phyloP scores from a whole-genome alignment of 345 rosid genomes.

The Syzygium oleosum region DNA sequence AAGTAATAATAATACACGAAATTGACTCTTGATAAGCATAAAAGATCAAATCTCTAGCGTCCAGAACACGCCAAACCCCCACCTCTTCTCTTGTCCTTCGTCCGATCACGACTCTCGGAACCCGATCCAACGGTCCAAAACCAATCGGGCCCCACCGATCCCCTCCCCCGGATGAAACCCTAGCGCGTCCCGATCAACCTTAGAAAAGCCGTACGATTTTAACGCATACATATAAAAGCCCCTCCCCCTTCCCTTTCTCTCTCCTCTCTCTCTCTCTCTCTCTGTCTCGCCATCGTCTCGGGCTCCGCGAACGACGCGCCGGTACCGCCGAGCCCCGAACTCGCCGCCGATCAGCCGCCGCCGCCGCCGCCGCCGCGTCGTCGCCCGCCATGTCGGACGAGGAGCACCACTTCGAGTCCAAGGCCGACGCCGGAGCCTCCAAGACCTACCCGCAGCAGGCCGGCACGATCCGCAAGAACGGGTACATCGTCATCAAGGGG shows the following conservation, averaged over 20 bases:
- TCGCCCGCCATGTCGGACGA: slow-evolving; percentile 11
- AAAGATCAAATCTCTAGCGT: background rate
- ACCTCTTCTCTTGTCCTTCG: no score
- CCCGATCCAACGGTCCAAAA: background rate
- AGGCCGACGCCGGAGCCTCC: slow-evolving; percentile 14
- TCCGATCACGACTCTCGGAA: background rate
- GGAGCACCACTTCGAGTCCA: slow-evolving; percentile 15
- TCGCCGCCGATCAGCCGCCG: background rate
- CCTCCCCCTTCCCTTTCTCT: background rate
- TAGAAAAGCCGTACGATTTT: background rate
- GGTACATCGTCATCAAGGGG: slow-evolving; percentile 14
- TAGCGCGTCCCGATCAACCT: background rate
- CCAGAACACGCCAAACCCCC: background rate
- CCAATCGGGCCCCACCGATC: background rate
- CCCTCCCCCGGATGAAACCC: background rate
- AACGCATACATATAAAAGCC: background rate
- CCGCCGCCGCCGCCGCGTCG: background rate
- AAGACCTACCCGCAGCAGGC: slow-evolving; percentile 18
- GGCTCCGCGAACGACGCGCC: background rate
- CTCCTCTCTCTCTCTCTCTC: background rate
- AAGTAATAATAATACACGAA: background rate
- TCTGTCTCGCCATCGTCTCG: background rate
- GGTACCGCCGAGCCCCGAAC: background rate
- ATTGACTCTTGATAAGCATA: background rate
- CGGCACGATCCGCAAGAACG: slow-evolving; percentile 13